These are phyloP conservation scores for Colletotrichum abscissum DNA, from an alignment of 2,329 filamentous ascomycete species.

Conservation along the genomic window DNA sequence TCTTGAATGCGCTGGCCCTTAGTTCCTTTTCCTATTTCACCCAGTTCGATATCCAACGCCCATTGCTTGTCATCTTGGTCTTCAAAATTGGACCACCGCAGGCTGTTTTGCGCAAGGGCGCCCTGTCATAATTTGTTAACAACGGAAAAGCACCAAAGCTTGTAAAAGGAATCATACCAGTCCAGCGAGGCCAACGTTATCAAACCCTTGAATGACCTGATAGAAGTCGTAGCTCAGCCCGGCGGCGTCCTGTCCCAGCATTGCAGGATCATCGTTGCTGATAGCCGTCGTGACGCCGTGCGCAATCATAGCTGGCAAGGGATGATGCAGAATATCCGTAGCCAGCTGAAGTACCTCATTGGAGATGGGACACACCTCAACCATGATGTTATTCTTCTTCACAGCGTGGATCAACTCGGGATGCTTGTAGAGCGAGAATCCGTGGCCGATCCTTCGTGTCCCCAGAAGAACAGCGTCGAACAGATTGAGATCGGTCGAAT, in stretches of 20 bases:
- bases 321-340: conserved; percentile 6
- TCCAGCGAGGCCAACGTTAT: background rate
- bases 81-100: background rate
- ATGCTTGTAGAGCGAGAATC: background rate
- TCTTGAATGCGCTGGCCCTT: background rate
- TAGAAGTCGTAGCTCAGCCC: conserved; percentile 56
- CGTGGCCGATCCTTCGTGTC: background rate
- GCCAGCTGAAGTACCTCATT: conserved; percentile 65
- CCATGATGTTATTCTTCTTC: background rate
- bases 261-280: conserved; percentile 91
- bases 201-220: conserved; percentile 64
- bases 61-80: background rate
- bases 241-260: conserved; percentile 63
- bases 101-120: background rate
- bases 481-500: background rate
- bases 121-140: rapidly evolving
- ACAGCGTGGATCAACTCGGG: background rate
- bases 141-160: background rate
- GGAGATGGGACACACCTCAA: background rate
- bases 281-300: conserved; percentile 86
- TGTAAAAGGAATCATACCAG: background rate
- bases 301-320: conserved; percentile 68
- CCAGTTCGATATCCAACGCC: background rate
- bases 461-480: background rate
- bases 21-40: background rate